phyloP scores from a whole-genome alignment of 192 early-diverging fungal genomes.

The Linnemannia zychae region DNA sequence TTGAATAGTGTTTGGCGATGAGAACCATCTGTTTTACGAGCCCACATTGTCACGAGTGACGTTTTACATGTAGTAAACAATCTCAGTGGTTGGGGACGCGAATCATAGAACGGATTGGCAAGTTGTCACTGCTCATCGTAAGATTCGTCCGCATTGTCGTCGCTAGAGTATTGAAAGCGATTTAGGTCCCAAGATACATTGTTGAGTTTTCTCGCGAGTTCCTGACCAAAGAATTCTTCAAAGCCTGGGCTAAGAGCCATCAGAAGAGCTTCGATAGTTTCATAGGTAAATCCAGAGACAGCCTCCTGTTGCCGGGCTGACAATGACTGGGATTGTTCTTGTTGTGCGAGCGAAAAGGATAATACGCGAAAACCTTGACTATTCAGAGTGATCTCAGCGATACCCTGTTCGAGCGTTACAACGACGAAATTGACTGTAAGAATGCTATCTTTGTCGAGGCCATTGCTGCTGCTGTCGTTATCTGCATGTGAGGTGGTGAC shows the following conservation, averaged over 20 bases:
- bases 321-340: not conserved
- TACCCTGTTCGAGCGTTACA: conserved; percentile 19
- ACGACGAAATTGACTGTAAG: conserved; percentile 15
- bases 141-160: conserved; percentile 6
- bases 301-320: conserved; percentile 29
- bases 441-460: not conserved
- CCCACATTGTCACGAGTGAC: too few relatives aligned
- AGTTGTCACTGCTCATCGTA: not conserved
- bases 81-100: too few relatives aligned
- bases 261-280: conserved; percentile 45
- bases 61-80: too few relatives aligned
- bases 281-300: conserved; percentile 25
- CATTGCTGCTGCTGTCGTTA: not conserved
- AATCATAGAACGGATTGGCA: too few relatives aligned
- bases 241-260: conserved; percentile 52
- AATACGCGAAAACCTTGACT: conserved; percentile 27
- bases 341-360: not conserved
- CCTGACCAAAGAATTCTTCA: conserved; percentile 46
- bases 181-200: conserved; percentile 29
- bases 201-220: conserved; percentile 25
- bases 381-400: conserved; percentile 8
- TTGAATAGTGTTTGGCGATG: too few relatives aligned
- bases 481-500: not conserved
- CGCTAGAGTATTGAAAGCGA: conserved; percentile 16
- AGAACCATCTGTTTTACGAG: too few relatives aligned